A percentile compares a stretch with the other conserved stretches of the same genome.
Conservation (phyloP, 768 basidiomycete species). For the Calvatia gigantea region DNA sequence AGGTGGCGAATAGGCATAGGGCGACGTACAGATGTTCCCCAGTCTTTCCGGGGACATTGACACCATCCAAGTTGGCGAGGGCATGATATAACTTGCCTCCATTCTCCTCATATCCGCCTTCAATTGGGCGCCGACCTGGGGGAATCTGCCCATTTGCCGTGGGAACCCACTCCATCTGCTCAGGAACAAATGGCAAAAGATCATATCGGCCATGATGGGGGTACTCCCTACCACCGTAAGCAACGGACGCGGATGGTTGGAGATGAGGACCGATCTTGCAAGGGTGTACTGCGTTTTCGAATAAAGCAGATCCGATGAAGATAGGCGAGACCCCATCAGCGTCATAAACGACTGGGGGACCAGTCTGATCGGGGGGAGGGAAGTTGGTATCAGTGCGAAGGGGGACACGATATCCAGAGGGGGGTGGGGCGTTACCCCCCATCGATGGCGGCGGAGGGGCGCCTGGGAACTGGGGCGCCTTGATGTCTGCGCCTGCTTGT, state of each 20-base stretch:
- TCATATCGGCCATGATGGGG: constrained; percentile 68
- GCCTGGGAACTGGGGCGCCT: background rate
- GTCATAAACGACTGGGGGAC: constrained; percentile 53
- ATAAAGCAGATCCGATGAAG: constrained; percentile 72
- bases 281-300: constrained; percentile 69
- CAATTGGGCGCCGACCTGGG: constrained; percentile 51
- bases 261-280: constrained; percentile 75
- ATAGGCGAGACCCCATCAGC: constrained; percentile 53
- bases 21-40: constrained; percentile 61
- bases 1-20: background rate
- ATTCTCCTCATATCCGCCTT: constrained; percentile 73
- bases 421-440: constrained; percentile 28
- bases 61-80: constrained; percentile 43
- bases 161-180: constrained; percentile 72
- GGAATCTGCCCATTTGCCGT: constrained; percentile 62
- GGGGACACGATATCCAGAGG: constrained; percentile 67
- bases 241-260: constrained; percentile 46
- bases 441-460: background rate
- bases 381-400: constrained; percentile 42
- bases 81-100: constrained; percentile 71
- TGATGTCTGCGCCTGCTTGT: background rate
- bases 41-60: constrained; percentile 71
- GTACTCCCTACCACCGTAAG: constrained; percentile 61
- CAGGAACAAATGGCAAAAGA: constrained; percentile 62
- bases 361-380: constrained; percentile 39